These are phyloP conservation scores for Retiboletus flavoniger DNA, from an alignment of 1,284 basidiomycete species.

Conservation along the genomic window DNA sequence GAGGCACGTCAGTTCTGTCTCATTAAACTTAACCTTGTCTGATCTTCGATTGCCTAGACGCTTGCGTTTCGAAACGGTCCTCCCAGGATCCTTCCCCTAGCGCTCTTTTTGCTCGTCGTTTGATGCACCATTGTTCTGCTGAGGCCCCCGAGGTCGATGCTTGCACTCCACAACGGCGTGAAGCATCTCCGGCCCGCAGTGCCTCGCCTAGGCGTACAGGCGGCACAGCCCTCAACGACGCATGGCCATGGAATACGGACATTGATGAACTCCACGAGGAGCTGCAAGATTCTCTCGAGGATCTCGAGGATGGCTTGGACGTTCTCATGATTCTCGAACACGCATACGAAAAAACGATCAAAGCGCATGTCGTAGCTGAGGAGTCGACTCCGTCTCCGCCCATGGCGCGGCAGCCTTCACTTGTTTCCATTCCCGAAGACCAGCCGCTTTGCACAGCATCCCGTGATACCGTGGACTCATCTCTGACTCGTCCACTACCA, in stretches of 20 bases:
- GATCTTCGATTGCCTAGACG: constrained; percentile 16
- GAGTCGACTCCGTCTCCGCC: constrained; percentile 12
- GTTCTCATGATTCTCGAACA: constrained; percentile 64
- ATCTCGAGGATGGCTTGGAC: constrained; percentile 65
- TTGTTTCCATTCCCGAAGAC: constrained; percentile 32
- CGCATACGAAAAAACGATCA: constrained; percentile 63
- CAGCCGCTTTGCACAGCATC: constrained; percentile 5
- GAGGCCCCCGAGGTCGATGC: constrained; percentile 41
- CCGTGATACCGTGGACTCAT: not conserved
- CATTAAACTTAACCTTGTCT: constrained; percentile 18
- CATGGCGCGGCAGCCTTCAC: constrained; percentile 2
- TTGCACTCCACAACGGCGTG: constrained; percentile 14
- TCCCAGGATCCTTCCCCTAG: constrained; percentile 52
- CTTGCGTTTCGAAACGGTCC: constrained; percentile 19
- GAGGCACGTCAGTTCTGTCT: constrained; percentile 18
- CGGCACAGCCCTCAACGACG: constrained; percentile 24
- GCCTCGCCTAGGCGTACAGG: constrained; percentile 28
- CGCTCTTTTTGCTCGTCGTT: constrained; percentile 78
- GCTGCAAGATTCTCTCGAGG: constrained; percentile 54
- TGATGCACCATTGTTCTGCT: constrained; percentile 81
- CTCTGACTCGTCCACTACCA: constrained; percentile 5
- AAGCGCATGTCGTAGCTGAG: constrained; percentile 50
- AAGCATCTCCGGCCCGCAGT: constrained; percentile 31
- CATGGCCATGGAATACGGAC: constrained; percentile 39
- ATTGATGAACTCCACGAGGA: constrained; percentile 43